Conservation (phyloP, 2,329 filamentous ascomycete species). For the Penicillium olsonii region DNA sequence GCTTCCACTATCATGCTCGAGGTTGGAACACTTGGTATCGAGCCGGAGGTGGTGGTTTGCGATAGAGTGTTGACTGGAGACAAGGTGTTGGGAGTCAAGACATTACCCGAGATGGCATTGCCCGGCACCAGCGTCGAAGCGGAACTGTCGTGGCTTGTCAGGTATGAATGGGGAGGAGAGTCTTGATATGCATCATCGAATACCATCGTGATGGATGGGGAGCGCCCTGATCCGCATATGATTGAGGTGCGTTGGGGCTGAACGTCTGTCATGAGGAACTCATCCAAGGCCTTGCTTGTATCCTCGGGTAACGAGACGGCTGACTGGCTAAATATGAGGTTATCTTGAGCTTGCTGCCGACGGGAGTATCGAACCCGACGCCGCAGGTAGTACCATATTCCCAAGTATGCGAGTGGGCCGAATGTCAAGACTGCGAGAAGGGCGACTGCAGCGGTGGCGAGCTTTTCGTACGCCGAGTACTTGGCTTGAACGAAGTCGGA, state of each 20-base stretch:
- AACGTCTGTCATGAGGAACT: constrained; percentile 20
- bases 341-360: constrained; percentile 7
- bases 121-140: constrained; percentile 4
- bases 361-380: constrained; percentile 21
- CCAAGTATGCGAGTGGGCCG: constrained; percentile 24
- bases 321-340: constrained; percentile 21
- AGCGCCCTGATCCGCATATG: constrained; percentile 31
- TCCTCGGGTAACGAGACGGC: constrained; percentile 21
- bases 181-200: constrained; percentile 12
- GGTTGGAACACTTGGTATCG: background rate
- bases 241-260: constrained; percentile 27
- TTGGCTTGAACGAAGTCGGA: too few relatives aligned
- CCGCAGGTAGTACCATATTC: constrained; percentile 23
- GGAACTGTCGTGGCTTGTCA: constrained; percentile 5
- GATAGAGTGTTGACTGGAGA: constrained; percentile 1
- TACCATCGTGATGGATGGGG: constrained; percentile 26
- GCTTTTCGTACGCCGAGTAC: constrained; percentile 23
- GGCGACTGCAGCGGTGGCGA: constrained; percentile 30
- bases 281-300: constrained; percentile 18
- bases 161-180: constrained; percentile 1
- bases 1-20: background rate
- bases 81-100: too few relatives aligned
- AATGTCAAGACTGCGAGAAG: constrained; percentile 24
- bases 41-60: constrained; percentile 5
- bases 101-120: too few relatives aligned